Percentiles rank a stretch among this genome's conserved stretches.
phyloP scores from a whole-genome alignment of 768 basidiomycete genomes.

The Hemileccinum impolitum region DNA sequence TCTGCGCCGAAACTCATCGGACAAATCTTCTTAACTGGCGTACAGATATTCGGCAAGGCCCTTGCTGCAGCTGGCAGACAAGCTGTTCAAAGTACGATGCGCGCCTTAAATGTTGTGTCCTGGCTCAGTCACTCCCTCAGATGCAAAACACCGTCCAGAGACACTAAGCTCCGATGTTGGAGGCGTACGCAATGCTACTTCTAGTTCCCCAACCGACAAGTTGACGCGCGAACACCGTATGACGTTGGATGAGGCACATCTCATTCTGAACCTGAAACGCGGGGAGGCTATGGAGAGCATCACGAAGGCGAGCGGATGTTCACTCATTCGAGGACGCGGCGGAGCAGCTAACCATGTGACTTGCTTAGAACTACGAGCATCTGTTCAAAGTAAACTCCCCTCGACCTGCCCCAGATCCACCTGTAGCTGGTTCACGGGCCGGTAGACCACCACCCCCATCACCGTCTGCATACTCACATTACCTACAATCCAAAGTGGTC shows the following conservation, averaged over 20 bases:
- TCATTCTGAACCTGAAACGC: conserved; percentile 86
- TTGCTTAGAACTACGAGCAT: conserved; percentile 80
- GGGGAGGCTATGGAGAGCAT: conserved; percentile 66
- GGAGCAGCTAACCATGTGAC: conserved; percentile 2
- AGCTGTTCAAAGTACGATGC: conserved; percentile 81
- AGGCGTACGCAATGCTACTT: conserved; percentile 71
- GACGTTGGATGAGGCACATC: conserved; percentile 92
- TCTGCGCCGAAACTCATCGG: conserved; percentile 76
- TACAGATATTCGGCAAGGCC: conserved; percentile 87
- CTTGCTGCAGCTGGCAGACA: conserved; percentile 87
- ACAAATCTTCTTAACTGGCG: conserved; percentile 74
- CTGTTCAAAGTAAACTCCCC: conserved; percentile 89
- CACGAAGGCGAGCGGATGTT: conserved; percentile 54
- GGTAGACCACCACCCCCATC: conserved; percentile 39
- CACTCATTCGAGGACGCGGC: background rate
- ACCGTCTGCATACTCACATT: conserved; percentile 69
- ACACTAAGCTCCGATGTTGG: conserved; percentile 65
- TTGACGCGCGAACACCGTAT: conserved; percentile 84
- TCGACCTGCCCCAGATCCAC: conserved; percentile 49
- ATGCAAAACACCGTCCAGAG: conserved; percentile 80
- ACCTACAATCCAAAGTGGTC: conserved; percentile 95
- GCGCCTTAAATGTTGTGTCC: background rate
- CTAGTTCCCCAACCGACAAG: conserved; percentile 74
- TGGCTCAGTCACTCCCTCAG: conserved; percentile 37
- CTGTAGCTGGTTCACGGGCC: conserved; percentile 34